These are phyloP conservation scores for Polyporus tsugae DNA, from an alignment of 1,284 basidiomycete genomes.

Conservation along the genomic window DNA sequence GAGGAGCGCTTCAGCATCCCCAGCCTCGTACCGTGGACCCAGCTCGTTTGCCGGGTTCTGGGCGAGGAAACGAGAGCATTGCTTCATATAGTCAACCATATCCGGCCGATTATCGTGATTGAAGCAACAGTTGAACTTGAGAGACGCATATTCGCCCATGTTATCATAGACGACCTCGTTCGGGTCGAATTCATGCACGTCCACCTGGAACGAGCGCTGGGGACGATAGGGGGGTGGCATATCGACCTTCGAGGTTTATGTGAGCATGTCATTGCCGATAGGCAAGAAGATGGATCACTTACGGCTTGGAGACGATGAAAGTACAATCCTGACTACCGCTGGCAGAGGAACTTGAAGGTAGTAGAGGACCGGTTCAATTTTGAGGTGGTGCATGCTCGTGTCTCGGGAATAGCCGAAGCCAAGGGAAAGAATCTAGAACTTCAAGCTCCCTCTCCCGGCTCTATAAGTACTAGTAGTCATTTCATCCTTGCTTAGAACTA, in stretches of 20 bases:
- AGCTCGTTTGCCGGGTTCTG: background rate
- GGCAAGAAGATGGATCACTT: background rate
- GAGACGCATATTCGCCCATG: slow-evolving; percentile 6
- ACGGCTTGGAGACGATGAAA: background rate
- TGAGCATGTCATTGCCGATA: background rate
- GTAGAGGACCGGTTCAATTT: background rate
- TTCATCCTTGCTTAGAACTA: too few relatives aligned
- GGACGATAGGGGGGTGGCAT: background rate
- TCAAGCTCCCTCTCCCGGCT: too few relatives aligned
- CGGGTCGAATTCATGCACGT: background rate
- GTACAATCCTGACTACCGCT: background rate
- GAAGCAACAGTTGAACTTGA: slow-evolving; percentile 16
- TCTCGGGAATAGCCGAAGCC: background rate
- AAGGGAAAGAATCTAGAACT: too few relatives aligned
- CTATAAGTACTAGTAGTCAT: too few relatives aligned
- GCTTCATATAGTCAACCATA: background rate
- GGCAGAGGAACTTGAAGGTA: too few relatives aligned
- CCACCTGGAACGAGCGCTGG: slow-evolving; percentile 4
- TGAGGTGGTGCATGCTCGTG: background rate
- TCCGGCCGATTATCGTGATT: slow-evolving; percentile 9
- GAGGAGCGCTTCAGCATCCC: slow-evolving; percentile 9
- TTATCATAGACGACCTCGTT: slow-evolving; percentile 5
- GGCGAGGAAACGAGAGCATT: slow-evolving; percentile 9
- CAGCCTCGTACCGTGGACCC: background rate
- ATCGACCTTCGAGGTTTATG: background rate